phyloP scores from a whole-genome alignment of 73 alveolate genomes.

The Durusdinium trenchii region DNA sequence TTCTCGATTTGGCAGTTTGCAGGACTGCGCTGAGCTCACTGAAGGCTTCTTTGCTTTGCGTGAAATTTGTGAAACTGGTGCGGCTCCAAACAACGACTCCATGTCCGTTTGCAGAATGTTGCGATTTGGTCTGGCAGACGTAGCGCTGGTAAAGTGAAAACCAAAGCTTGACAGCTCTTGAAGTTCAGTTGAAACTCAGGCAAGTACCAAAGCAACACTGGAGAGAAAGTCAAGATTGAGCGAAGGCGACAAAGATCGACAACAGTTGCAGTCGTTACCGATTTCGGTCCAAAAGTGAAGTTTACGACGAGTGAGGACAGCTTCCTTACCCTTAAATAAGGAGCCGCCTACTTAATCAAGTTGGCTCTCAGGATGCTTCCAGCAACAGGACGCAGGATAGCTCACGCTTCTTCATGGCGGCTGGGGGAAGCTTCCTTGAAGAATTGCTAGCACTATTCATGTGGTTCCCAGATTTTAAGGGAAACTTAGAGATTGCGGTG shows the following conservation, averaged over 20 bases:
- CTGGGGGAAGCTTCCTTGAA: no score
- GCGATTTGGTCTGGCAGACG: background rate
- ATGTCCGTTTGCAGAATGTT: background rate
- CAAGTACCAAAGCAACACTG: constrained; percentile 35
- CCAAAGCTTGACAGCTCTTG: no score
- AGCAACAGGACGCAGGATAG: no score
- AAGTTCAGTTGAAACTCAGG: no score
- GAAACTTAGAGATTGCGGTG: no score
- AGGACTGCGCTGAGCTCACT: constrained; percentile 70
- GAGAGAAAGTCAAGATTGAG: constrained; percentile 76
- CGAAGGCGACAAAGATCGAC: constrained; percentile 27
- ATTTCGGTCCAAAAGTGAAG: no score
- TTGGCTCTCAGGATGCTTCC: no score
- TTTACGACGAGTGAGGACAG: background rate
- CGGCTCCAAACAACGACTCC: background rate
- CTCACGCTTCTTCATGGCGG: no score
- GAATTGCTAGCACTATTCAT: no score
- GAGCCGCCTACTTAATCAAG: background rate
- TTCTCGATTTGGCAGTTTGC: background rate
- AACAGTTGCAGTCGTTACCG: no score
- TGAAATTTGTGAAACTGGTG: constrained; percentile 60
- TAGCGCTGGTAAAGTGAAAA: background rate
- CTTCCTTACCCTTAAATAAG: background rate
- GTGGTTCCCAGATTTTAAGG: no score
- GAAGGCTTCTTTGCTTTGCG: constrained; percentile 64